These are phyloP conservation scores for Leptosphaerulina australis DNA, from an alignment of 2,329 filamentous ascomycete species.

Conservation along the genomic window DNA sequence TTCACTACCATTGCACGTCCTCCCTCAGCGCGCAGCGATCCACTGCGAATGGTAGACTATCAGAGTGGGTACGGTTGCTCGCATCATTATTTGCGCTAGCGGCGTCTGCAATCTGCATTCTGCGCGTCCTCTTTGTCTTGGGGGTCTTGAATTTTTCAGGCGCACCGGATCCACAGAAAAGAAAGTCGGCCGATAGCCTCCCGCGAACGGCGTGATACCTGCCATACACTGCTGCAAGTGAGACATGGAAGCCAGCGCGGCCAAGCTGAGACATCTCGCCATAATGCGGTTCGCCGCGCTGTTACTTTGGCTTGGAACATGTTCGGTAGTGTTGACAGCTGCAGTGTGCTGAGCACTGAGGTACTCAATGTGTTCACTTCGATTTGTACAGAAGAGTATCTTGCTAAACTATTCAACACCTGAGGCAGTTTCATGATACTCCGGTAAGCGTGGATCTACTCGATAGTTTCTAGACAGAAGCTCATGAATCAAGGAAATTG, in stretches of 20 bases:
- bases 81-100: constrained; percentile 17
- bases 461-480: background rate
- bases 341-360: constrained; percentile 1
- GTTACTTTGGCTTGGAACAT: background rate
- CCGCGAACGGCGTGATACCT: constrained; percentile 18
- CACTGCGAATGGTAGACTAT: constrained; percentile 16
- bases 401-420: constrained; percentile 6
- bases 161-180: constrained; percentile 8
- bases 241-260: constrained; percentile 3
- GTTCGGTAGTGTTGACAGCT: constrained; percentile 1
- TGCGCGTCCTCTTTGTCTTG: constrained; percentile 10
- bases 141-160: constrained; percentile 15
- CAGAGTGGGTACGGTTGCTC: constrained; percentile 15
- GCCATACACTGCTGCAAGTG: constrained; percentile 13
- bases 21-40: constrained; percentile 12
- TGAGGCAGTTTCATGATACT: constrained; percentile 8
- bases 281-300: constrained; percentile 9
- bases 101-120: constrained; percentile 10
- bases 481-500: constrained; percentile 1
- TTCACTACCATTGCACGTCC: background rate
- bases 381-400: constrained; percentile 1
- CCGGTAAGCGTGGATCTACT: constrained; percentile 8
- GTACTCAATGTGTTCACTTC: background rate
- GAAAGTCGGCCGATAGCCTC: constrained; percentile 16
- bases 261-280: constrained; percentile 1